Percentiles rank a stretch among this genome's conserved stretches.
These are phyloP conservation scores for Vitis labrusca DNA, from an alignment of 164 flowering plant species.

Conservation along the genomic window DNA sequence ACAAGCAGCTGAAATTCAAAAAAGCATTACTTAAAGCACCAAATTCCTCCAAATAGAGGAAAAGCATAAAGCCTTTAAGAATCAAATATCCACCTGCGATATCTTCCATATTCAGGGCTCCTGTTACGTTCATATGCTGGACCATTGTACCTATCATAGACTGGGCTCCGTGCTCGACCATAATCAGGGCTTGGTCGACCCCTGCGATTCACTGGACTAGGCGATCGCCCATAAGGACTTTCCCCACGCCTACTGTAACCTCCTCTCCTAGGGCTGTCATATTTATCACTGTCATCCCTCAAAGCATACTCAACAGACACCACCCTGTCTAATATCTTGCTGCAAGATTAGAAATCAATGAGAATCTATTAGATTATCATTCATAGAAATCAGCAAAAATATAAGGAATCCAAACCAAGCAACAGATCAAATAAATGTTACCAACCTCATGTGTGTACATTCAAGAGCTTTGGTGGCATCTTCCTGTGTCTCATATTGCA, in stretches of 20 bases:
- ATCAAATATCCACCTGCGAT: slow-evolving; percentile 35
- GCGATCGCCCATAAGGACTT: slow-evolving; percentile 55
- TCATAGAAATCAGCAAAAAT: background rate
- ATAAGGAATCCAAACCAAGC: background rate
- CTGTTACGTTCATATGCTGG: slow-evolving; percentile 34
- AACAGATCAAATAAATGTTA: background rate
- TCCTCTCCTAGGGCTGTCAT: slow-evolving; percentile 65
- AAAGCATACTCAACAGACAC: slow-evolving; percentile 95
- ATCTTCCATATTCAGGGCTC: slow-evolving; percentile 53
- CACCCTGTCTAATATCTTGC: slow-evolving; percentile 85
- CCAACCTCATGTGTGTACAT: slow-evolving; percentile 84
- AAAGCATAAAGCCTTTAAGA: background rate
- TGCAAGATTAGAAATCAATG: slow-evolving; percentile 23
- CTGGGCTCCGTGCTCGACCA: slow-evolving; percentile 54
- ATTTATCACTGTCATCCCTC: slow-evolving; percentile 69
- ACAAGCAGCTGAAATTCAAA: background rate
- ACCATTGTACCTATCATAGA: slow-evolving; percentile 50
- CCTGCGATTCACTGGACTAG: slow-evolving; percentile 50
- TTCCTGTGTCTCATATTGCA: slow-evolving; percentile 86
- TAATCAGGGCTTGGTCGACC: slow-evolving; percentile 55
- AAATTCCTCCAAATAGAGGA: background rate
- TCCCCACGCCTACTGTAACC: slow-evolving; percentile 42
- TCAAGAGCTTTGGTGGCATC: slow-evolving; percentile 94
- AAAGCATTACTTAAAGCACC: background rate
- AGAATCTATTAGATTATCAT: background rate